Conservation (phyloP, 805 yeast genomes). For the Teunomyces tritomae region DNA sequence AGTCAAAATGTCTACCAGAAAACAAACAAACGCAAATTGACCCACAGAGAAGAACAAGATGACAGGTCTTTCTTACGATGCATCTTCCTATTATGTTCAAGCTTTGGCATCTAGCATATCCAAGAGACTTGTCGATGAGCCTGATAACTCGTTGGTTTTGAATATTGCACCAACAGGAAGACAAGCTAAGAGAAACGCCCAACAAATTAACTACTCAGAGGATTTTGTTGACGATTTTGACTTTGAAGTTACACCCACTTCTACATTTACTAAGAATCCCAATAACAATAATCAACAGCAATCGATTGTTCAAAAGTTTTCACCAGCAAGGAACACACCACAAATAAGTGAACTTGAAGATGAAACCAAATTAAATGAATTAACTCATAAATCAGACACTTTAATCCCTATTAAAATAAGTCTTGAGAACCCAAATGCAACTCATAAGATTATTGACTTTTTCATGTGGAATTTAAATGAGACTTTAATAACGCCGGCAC, state of each 20-base stretch:
- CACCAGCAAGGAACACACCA: conserved; percentile 23
- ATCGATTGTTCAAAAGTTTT: conserved; percentile 27
- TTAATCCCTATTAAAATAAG: conserved; percentile 67
- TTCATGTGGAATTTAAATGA: conserved; percentile 76
- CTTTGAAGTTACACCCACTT: conserved; percentile 21
- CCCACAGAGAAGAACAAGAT: conserved; percentile 3
- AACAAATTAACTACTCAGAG: conserved; percentile 70
- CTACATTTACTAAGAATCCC: conserved; percentile 10
- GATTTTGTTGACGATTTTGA: conserved; percentile 28
- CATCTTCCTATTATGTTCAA: conserved; percentile 55
- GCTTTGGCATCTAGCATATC: conserved; percentile 75
- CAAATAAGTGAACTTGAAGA: conserved; percentile 22
- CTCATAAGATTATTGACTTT: conserved; percentile 53
- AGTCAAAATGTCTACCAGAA: not conserved
- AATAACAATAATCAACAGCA: conserved; percentile 35
- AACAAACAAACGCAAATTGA: not conserved
- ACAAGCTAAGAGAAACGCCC: conserved; percentile 67
- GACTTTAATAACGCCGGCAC: conserved; percentile 64
- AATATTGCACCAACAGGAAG: conserved; percentile 72
- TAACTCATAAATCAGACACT: conserved; percentile 37
- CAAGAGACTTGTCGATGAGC: conserved; percentile 63
- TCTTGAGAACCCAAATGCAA: conserved; percentile 54
- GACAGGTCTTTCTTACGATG: conserved; percentile 15
- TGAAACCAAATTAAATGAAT: conserved; percentile 17
- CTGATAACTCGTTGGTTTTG: conserved; percentile 68